These are phyloP conservation scores for Teratosphaeria pseudoeucalypti DNA, from an alignment of 2,329 filamentous ascomycete genomes.

Conservation along the genomic window DNA sequence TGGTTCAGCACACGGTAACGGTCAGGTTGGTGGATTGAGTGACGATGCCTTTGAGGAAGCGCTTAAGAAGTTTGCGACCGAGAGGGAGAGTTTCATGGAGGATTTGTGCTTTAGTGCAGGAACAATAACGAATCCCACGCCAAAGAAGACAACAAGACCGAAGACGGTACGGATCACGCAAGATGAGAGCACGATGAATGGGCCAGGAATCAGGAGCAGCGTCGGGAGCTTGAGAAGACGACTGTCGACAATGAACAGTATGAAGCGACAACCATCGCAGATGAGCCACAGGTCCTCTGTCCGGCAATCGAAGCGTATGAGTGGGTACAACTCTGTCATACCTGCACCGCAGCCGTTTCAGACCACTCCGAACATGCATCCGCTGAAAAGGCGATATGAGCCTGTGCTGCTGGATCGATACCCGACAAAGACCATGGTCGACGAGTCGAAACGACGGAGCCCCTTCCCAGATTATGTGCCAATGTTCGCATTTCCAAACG, in stretches of 20 bases:
- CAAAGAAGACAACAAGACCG: constrained; percentile 51
- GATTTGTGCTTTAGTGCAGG: constrained; percentile 84
- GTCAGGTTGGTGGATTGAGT: constrained; percentile 34
- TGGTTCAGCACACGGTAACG: constrained; percentile 10
- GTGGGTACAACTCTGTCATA: constrained; percentile 97
- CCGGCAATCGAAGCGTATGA: constrained; percentile 77
- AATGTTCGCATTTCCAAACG: constrained; percentile 98
- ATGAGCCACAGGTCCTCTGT: constrained; percentile 58
- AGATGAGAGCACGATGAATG: constrained; percentile 40
- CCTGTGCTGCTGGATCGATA: constrained; percentile 93
- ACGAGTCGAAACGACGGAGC: constrained; percentile 70
- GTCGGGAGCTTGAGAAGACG: constrained; percentile 84
- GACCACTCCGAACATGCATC: constrained; percentile 86
- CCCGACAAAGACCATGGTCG: constrained; percentile 69
- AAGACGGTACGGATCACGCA: constrained; percentile 75
- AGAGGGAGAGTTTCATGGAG: constrained; percentile 85
- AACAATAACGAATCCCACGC: constrained; percentile 44
- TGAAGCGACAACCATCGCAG: constrained; percentile 72
- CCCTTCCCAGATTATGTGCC: constrained; percentile 94
- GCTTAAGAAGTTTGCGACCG: constrained; percentile 86
- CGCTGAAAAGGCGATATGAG: constrained; percentile 85
- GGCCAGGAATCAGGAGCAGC: constrained; percentile 44
- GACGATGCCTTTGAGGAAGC: constrained; percentile 93
- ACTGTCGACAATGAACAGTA: constrained; percentile 93
- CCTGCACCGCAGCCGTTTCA: constrained; percentile 85